Conservation (phyloP, 2,329 filamentous ascomycete species). For the Epichloe hybrida region DNA sequence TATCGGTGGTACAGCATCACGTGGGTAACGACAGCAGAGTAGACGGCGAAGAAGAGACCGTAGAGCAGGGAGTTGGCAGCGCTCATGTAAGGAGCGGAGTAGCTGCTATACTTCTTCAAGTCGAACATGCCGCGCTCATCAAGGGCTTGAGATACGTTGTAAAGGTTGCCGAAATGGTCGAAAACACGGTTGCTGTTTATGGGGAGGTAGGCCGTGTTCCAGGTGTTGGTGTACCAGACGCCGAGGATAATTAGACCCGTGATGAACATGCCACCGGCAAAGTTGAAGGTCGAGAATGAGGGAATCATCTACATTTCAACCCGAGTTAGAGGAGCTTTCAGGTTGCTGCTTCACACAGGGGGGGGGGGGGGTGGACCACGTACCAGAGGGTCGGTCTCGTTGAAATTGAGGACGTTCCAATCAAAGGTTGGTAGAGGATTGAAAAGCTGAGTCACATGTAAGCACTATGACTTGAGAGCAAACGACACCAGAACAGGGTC, state of each 20-base stretch:
- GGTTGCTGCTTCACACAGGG: too few relatives aligned
- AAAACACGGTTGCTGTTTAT: conserved; percentile 27
- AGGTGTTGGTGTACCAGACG: conserved; percentile 21
- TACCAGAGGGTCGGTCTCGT: conserved; percentile 20
- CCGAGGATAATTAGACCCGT: conserved; percentile 16
- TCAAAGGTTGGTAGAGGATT: conserved; percentile 29
- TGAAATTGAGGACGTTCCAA: conserved; percentile 24
- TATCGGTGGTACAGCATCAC: conserved; percentile 25
- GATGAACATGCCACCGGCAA: conserved; percentile 17
- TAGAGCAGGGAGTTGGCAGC: conserved; percentile 23
- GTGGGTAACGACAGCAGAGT: conserved; percentile 26
- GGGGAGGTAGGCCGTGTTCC: conserved; percentile 24
- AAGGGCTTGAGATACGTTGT: conserved; percentile 24
- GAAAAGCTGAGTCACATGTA: conserved; percentile 8
- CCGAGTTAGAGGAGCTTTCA: neutral
- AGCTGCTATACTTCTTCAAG: conserved; percentile 22
- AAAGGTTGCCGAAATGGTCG: conserved; percentile 24
- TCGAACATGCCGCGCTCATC: conserved; percentile 23
- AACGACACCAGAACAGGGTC: neutral
- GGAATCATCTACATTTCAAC: conserved; percentile 16
- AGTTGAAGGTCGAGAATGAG: conserved; percentile 23
- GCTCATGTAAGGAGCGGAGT: conserved; percentile 28
- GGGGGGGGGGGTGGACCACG: too few relatives aligned
- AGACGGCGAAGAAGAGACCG: conserved; percentile 28
- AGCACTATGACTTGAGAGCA: neutral